Evolutionary conservation across 164 flowering plant genomes (phyloP).

Genomic region (Sextonia rubra): DNA sequence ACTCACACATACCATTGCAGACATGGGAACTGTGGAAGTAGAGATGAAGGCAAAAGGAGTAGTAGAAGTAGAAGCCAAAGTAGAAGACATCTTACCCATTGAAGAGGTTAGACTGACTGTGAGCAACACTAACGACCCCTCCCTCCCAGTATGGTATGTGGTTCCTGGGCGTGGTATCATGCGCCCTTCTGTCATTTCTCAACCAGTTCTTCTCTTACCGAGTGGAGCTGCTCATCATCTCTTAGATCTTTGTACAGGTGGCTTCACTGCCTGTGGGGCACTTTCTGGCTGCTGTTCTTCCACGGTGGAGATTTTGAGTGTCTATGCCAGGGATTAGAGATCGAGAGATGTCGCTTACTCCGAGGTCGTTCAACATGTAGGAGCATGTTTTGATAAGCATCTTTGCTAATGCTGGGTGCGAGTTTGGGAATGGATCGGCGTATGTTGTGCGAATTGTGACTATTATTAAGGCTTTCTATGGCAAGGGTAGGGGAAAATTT

Average conservation of each 20-base stretch:
- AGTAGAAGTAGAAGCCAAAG: constrained; percentile 16
- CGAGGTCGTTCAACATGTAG: constrained; percentile 75
- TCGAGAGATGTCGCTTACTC: constrained; percentile 44
- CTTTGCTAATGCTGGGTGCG: constrained; percentile 75
- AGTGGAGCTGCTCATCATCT: constrained; percentile 54
- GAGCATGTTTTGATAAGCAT: constrained; percentile 72
- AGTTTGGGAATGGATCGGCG: constrained; percentile 56
- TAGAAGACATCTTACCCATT: constrained; percentile 65
- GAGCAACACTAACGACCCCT: constrained; percentile 70
- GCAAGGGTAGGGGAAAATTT: too few species aligned
- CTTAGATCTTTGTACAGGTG: constrained; percentile 61
- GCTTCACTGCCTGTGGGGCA: constrained; percentile 64
- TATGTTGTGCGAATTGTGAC: constrained; percentile 53
- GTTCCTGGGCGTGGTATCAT: constrained; percentile 69
- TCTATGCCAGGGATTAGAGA: constrained; percentile 27
- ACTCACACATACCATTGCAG: neutral
- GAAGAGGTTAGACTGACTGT: constrained; percentile 84
- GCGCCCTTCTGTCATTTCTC: constrained; percentile 60
- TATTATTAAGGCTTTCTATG: constrained; percentile 65
- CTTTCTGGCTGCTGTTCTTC: constrained; percentile 52
- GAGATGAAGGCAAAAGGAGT: neutral
- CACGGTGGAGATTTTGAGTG: constrained; percentile 31
- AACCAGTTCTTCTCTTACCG: constrained; percentile 85
- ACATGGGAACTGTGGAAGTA: neutral
- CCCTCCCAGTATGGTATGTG: constrained; percentile 88